These are phyloP conservation scores for Leucoagaricus sp. DNA, from an alignment of 1,284 basidiomycete genomes.

Conservation along the genomic window DNA sequence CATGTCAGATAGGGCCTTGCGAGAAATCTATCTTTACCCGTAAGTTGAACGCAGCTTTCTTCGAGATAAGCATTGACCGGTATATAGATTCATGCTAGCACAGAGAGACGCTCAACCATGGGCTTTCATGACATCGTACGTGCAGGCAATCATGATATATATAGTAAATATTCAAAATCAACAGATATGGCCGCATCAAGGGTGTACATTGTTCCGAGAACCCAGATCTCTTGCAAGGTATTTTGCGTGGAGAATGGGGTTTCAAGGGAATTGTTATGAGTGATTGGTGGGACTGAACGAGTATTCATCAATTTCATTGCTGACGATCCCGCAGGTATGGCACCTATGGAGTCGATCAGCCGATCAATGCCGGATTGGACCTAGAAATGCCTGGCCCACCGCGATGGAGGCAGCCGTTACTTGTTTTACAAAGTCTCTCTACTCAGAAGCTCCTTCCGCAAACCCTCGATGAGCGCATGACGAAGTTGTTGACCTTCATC, in stretches of 20 bases:
- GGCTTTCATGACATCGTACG: conserved; percentile 63
- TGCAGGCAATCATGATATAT: neutral
- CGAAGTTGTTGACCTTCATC: conserved; percentile 54
- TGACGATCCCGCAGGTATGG: conserved; percentile 47
- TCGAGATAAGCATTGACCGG: conserved; percentile 11
- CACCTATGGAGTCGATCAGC: conserved; percentile 57
- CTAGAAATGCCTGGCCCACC: conserved; percentile 73
- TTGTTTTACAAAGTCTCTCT: conserved; percentile 57
- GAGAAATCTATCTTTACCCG: conserved; percentile 74
- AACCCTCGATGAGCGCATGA: conserved; percentile 59
- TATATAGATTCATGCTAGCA: conserved; percentile 61
- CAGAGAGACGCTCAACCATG: conserved; percentile 61
- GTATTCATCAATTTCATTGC: conserved; percentile 13
- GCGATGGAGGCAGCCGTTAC: conserved; percentile 58
- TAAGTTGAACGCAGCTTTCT: conserved; percentile 24
- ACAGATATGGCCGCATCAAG: conserved; percentile 65
- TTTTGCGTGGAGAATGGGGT: conserved; percentile 69
- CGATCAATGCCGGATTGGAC: conserved; percentile 68
- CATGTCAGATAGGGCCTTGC: conserved; percentile 61
- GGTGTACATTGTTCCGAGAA: conserved; percentile 68
- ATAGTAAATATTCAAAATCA: conserved; percentile 7
- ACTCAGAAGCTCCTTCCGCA: conserved; percentile 54
- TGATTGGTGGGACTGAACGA: conserved; percentile 51
- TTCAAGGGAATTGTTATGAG: conserved; percentile 68
- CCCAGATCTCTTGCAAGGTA: conserved; percentile 49